A percentile compares a stretch with the other conserved stretches of the same genome.
phyloP scores from a whole-genome alignment of 257 asterid genomes.

The Lithospermum erythrorhizon region DNA sequence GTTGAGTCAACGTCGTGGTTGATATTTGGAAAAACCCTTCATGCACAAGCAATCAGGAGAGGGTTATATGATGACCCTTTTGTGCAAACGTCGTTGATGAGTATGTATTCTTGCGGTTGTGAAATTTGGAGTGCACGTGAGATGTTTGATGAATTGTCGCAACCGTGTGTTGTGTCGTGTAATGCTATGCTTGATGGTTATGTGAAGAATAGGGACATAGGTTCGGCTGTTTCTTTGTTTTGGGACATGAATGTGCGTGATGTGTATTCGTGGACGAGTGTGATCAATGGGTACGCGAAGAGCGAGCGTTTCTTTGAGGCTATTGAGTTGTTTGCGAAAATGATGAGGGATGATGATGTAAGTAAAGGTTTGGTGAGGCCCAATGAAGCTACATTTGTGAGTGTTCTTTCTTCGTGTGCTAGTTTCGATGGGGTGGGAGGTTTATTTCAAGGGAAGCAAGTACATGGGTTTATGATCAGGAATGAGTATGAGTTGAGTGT shows the following conservation, averaged over 20 bases:
- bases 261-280: slow-evolving; percentile 78
- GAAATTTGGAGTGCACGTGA: slow-evolving; percentile 39
- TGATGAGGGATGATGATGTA: slow-evolving; percentile 50
- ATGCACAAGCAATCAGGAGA: slow-evolving; percentile 51
- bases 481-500: slow-evolving; percentile 41
- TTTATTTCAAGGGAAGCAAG: slow-evolving; percentile 59
- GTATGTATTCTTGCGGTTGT: slow-evolving; percentile 36
- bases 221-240: slow-evolving; percentile 39
- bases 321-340: slow-evolving; percentile 29
- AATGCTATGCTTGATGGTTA: slow-evolving; percentile 77
- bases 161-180: slow-evolving; percentile 44
- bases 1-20: slow-evolving; percentile 12
- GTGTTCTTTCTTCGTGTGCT: slow-evolving; percentile 53
- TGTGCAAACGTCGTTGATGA: slow-evolving; percentile 55
- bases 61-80: slow-evolving; percentile 59
- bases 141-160: slow-evolving; percentile 54
- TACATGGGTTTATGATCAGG: slow-evolving; percentile 65
- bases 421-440: slow-evolving; percentile 36
- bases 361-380: slow-evolving; percentile 41
- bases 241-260: slow-evolving; percentile 42
- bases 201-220: slow-evolving; percentile 55
- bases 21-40: slow-evolving; percentile 28
- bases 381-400: slow-evolving; percentile 75
- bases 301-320: slow-evolving; percentile 50
- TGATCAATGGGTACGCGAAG: slow-evolving; percentile 47